phyloP scores from a whole-genome alignment of 768 basidiomycete genomes.

The Infundibulicybe gibba region DNA sequence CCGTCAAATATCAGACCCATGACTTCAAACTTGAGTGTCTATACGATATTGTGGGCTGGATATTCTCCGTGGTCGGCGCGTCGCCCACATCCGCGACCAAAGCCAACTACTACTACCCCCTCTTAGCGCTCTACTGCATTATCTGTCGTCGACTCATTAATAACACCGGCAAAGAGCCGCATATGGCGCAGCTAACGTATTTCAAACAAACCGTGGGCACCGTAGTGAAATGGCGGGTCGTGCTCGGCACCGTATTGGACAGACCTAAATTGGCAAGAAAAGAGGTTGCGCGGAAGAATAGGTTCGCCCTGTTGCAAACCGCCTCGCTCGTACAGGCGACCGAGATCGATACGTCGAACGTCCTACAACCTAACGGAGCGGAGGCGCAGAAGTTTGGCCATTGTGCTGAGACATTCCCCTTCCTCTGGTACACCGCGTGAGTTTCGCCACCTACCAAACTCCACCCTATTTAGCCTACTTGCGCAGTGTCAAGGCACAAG shows the following conservation, averaged over 20 bases:
- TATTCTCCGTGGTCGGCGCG: constrained; percentile 1
- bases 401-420: constrained; percentile 3
- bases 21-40: neutral
- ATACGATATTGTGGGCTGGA: constrained; percentile 3
- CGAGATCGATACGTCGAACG: neutral
- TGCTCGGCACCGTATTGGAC: neutral
- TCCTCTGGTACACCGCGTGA: neutral
- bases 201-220: neutral
- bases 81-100: neutral
- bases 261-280: neutral
- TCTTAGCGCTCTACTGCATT: neutral
- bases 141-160: neutral
- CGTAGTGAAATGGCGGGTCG: neutral
- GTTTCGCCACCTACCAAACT: neutral
- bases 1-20: neutral
- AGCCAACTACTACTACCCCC: constrained; percentile 2
- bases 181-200: neutral
- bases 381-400: constrained; percentile 1
- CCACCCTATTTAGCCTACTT: neutral
- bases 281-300: neutral
- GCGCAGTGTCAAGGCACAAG: neutral
- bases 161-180: neutral
- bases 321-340: neutral
- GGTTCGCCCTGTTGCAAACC: neutral
- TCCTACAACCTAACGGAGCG: neutral